Conservation (phyloP, 2,329 filamentous ascomycete genomes). For the Fusarium sarcochroum region DNA sequence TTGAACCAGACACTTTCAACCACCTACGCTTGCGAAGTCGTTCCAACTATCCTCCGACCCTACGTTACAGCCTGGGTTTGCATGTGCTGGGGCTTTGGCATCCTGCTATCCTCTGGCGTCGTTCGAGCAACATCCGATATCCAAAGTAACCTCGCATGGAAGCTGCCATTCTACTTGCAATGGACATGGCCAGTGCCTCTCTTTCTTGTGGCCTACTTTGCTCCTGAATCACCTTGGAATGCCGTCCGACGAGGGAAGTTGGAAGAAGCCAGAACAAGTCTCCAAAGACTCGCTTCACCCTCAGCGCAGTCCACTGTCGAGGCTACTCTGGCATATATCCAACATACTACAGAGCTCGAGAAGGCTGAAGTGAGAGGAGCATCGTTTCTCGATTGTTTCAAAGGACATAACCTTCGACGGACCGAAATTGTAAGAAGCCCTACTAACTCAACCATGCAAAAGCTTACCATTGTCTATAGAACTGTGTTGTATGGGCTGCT, state of each 20-base stretch:
- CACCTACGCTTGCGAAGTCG: constrained; percentile 60
- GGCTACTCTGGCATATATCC: too few species aligned
- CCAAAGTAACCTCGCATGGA: constrained; percentile 54
- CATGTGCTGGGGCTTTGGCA: constrained; percentile 60
- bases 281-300: too few species aligned
- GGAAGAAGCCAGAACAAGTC: constrained; percentile 39
- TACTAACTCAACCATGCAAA: too few species aligned
- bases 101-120: constrained; percentile 58
- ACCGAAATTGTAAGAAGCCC: too few species aligned
- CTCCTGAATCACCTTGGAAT: constrained; percentile 51
- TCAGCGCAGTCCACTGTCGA: too few species aligned
- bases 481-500: constrained; percentile 57
- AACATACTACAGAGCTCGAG: too few species aligned
- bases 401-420: too few species aligned
- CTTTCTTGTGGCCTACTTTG: constrained; percentile 47
- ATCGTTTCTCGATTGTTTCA: too few species aligned
- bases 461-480: constrained; percentile 9
- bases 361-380: too few species aligned
- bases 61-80: constrained; percentile 61
- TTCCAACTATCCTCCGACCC: constrained; percentile 53
- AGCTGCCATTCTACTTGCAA: constrained; percentile 55
- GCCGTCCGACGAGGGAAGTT: constrained; percentile 48
- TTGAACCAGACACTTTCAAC: constrained; percentile 54
- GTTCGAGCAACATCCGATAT: constrained; percentile 53
- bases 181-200: constrained; percentile 53